Evolutionary conservation across 768 basidiomycete species (phyloP).

Genomic region (Paxillus involutus): DNA sequence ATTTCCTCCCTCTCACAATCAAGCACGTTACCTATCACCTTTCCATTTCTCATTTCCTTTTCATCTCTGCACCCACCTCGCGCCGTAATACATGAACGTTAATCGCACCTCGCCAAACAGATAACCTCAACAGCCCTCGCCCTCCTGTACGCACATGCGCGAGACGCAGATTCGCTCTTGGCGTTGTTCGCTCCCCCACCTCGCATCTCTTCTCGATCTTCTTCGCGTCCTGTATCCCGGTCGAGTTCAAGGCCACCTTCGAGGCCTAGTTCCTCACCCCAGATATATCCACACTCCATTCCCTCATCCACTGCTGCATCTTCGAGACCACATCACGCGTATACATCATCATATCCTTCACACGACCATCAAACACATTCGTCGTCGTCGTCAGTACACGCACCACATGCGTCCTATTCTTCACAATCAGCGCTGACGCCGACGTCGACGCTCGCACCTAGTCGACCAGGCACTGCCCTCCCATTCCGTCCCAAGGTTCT

Average conservation of each 20-base stretch:
- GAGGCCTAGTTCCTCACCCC: conserved; percentile 16
- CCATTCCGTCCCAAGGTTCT: conserved; percentile 18
- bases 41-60: not conserved
- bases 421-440: conserved; percentile 3
- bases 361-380: conserved; percentile 2
- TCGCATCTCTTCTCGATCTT: conserved; percentile 1
- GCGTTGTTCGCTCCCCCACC: conserved; percentile 15
- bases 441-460: too few species aligned
- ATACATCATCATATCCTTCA: not conserved
- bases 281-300: not conserved
- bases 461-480: conserved; percentile 1
- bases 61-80: not conserved
- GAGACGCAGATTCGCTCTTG: conserved; percentile 22
- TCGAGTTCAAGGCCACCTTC: conserved; percentile 23
- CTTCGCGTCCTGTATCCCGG: conserved; percentile 20
- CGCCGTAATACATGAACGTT: conserved; percentile 13
- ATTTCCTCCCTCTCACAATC: too few species aligned
- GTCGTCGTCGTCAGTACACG: conserved; percentile 9
- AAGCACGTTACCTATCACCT: conserved; percentile 31
- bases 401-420: conserved; percentile 4
- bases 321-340: not conserved
- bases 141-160: conserved; percentile 25
- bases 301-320: too few species aligned
- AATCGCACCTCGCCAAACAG: conserved; percentile 10
- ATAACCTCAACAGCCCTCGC: conserved; percentile 30